Conservation (phyloP, 306 rosid species). For the Pterocarpus macrocarpus region DNA sequence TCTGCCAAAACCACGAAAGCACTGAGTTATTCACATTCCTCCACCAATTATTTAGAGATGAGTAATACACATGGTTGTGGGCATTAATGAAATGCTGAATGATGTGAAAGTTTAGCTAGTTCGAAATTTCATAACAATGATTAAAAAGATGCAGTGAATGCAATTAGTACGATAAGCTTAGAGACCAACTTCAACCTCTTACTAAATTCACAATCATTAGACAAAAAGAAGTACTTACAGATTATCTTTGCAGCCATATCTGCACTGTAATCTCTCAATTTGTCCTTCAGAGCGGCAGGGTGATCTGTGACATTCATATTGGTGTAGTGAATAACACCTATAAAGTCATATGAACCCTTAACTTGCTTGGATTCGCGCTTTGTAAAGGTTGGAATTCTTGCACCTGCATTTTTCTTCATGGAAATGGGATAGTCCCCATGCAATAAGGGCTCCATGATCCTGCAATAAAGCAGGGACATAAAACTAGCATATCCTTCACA, state of each 20-base stretch:
- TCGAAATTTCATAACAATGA: neutral
- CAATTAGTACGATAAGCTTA: neutral
- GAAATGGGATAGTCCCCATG: conserved; percentile 68
- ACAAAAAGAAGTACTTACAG: conserved; percentile 25
- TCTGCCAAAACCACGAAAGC: conserved; percentile 49
- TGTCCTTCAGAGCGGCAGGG: conserved; percentile 39
- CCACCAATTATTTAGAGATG: neutral
- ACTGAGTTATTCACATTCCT: neutral
- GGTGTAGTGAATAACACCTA: conserved; percentile 59
- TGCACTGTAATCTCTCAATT: conserved; percentile 43
- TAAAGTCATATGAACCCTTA: conserved; percentile 69
- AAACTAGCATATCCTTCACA: neutral
- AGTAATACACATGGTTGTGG: neutral
- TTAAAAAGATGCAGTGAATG: neutral
- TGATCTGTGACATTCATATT: conserved; percentile 47
- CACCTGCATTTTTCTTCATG: conserved; percentile 64
- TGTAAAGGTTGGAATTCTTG: conserved; percentile 67
- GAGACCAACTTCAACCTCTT: no score
- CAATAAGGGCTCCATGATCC: conserved; percentile 73
- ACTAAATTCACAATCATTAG: no score
- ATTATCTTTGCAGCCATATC: conserved; percentile 48
- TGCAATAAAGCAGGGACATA: conserved; percentile 33
- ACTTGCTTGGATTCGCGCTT: conserved; percentile 53
- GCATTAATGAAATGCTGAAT: neutral
- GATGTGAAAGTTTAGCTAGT: conserved; percentile 1